Percentiles rank a stretch among this genome's conserved stretches.
Evolutionary conservation across 225 moss, liverwort and hornwort species (phyloP).

Genomic region (Asterella californica): DNA sequence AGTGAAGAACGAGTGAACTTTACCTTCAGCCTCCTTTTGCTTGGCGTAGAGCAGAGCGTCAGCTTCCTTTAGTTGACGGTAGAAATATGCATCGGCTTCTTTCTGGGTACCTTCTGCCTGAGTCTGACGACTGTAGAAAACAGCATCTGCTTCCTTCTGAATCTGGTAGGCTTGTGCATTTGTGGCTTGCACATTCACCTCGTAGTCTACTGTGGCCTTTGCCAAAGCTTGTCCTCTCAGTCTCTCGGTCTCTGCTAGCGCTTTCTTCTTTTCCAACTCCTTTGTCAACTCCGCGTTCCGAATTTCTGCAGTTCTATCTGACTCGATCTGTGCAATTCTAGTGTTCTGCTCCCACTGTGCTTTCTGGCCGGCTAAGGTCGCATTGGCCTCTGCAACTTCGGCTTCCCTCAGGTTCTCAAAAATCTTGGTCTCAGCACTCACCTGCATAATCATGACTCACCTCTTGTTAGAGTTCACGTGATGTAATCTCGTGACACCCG

Average conservation of each 20-base stretch:
- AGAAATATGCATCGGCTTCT: slow-evolving; percentile 44
- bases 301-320: slow-evolving; percentile 30
- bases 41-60: slow-evolving; percentile 49
- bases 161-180: slow-evolving; percentile 35
- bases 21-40: slow-evolving; percentile 58
- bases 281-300: slow-evolving; percentile 48
- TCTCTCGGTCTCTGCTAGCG: slow-evolving; percentile 45
- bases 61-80: slow-evolving; percentile 42
- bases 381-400: slow-evolving; percentile 48
- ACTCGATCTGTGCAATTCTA: slow-evolving; percentile 45
- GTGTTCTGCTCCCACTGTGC: slow-evolving; percentile 40
- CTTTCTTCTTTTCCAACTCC: slow-evolving; percentile 45
- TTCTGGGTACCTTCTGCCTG: slow-evolving; percentile 32
- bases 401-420: slow-evolving; percentile 40
- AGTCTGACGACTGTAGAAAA: slow-evolving; percentile 26
- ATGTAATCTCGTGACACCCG: too few species aligned
- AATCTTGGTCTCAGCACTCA: slow-evolving; percentile 44
- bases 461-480: neutral
- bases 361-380: slow-evolving; percentile 38
- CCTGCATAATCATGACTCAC: slow-evolving; percentile 15
- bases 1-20: neutral
- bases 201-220: slow-evolving; percentile 51
- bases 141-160: slow-evolving; percentile 39
- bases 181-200: slow-evolving; percentile 38
- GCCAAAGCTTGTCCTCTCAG: slow-evolving; percentile 42